phyloP scores from a whole-genome alignment of 805 yeast genomes.

The Zygoascus biomembranicola region DNA sequence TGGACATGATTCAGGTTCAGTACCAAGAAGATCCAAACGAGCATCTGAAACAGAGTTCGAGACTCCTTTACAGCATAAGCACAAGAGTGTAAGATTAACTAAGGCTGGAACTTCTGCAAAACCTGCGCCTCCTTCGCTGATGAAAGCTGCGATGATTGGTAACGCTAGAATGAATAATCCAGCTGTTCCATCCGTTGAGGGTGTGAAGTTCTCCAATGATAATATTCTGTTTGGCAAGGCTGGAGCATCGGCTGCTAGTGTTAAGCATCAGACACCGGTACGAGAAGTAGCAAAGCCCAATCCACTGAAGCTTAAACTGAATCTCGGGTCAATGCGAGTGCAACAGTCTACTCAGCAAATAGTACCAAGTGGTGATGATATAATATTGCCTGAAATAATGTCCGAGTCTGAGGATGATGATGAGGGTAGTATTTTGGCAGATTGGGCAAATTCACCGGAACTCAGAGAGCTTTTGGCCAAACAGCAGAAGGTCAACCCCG shows the following conservation, averaged over 20 bases:
- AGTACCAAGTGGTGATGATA: not conserved
- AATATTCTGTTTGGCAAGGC: conserved; percentile 21
- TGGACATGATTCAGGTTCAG: not conserved
- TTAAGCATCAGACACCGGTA: not conserved
- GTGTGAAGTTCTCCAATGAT: conserved; percentile 29
- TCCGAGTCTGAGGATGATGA: conserved; percentile 46
- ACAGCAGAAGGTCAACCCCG: conserved; percentile 52
- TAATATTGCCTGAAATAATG: conserved; percentile 25
- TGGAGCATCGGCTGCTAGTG: not conserved
- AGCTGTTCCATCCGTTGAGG: conserved; percentile 23
- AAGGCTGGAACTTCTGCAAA: not conserved
- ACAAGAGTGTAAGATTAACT: not conserved
- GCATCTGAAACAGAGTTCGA: conserved; percentile 3
- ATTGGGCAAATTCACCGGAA: conserved; percentile 59
- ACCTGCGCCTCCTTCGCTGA: conserved; percentile 12
- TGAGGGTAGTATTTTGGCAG: conserved; percentile 39
- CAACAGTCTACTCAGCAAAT: not conserved
- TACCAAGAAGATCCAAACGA: not conserved
- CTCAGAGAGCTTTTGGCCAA: conserved; percentile 39
- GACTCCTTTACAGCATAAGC: conserved; percentile 1
- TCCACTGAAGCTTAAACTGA: not conserved
- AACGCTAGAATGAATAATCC: conserved; percentile 21
- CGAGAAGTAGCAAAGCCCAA: not conserved
- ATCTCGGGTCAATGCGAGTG: not conserved
- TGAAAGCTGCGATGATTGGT: conserved; percentile 30